Conservation (phyloP, 164 flowering plant genomes). For the Annona squamosa region DNA sequence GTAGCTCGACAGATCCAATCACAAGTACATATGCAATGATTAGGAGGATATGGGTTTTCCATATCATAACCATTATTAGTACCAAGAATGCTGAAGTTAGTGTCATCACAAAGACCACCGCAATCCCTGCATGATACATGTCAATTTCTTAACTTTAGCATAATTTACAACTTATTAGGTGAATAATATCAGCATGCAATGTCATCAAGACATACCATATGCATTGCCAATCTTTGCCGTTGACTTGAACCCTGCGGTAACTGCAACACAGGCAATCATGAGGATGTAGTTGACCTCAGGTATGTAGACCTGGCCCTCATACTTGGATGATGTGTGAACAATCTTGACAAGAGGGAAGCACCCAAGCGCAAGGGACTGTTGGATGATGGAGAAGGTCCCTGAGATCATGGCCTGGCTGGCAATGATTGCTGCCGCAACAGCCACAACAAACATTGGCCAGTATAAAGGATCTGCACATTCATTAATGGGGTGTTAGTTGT, state of each 20-base stretch:
- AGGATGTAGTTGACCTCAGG: slow-evolving; percentile 55
- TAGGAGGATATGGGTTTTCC: slow-evolving; percentile 58
- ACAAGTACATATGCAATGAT: slow-evolving; percentile 33
- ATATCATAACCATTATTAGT: slow-evolving; percentile 68
- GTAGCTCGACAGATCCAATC: slow-evolving; percentile 43
- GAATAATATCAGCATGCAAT: neutral
- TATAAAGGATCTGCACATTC: slow-evolving; percentile 29
- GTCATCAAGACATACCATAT: slow-evolving; percentile 14
- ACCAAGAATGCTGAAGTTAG: slow-evolving; percentile 58
- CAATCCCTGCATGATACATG: slow-evolving; percentile 45
- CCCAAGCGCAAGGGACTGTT: slow-evolving; percentile 46
- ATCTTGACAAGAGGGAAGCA: slow-evolving; percentile 61
- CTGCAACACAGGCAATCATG: slow-evolving; percentile 21
- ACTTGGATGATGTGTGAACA: slow-evolving; percentile 50
- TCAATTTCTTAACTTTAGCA: slow-evolving; percentile 35
- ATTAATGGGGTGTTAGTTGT: neutral
- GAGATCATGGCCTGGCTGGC: slow-evolving; percentile 76
- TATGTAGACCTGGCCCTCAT: slow-evolving; percentile 33
- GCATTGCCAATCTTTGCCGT: slow-evolving; percentile 25
- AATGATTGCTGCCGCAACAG: slow-evolving; percentile 58
- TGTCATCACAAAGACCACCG: slow-evolving; percentile 33
- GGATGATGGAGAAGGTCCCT: slow-evolving; percentile 52
- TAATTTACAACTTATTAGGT: no score
- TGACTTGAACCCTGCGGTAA: slow-evolving; percentile 21
- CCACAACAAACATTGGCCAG: slow-evolving; percentile 74